Evolutionary conservation across 2,329 filamentous ascomycete species (phyloP).

Genomic region (Nothophaeocryptopus gaeumannii): DNA sequence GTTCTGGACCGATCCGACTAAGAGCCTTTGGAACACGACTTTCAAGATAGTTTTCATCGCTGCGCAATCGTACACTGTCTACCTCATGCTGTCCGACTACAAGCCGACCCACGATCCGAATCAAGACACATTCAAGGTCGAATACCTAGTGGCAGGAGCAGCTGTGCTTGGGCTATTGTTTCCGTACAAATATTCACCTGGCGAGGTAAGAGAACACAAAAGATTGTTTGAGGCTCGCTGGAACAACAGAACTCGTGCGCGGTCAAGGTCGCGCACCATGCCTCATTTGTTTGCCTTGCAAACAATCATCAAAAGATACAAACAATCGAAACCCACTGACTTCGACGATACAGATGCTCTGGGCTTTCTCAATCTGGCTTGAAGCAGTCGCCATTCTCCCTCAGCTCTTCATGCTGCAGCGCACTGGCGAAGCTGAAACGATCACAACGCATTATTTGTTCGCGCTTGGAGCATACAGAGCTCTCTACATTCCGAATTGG

Average conservation of each 20-base stretch:
- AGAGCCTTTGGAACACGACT: conserved; percentile 75
- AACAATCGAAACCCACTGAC: background rate
- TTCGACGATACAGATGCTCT: conserved; percentile 64
- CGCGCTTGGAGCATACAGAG: conserved; percentile 84
- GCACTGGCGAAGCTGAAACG: conserved; percentile 97
- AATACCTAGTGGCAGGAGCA: conserved; percentile 84
- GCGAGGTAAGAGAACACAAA: conserved; percentile 51
- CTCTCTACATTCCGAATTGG: conserved; percentile 98
- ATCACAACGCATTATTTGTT: conserved; percentile 98
- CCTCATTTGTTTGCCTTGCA: too few relatives aligned
- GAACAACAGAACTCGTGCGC: too few relatives aligned
- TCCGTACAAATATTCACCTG: conserved; percentile 76
- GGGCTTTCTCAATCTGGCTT: conserved; percentile 98
- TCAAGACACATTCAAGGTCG: conserved; percentile 93
- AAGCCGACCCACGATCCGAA: conserved; percentile 97
- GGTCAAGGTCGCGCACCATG: too few relatives aligned
- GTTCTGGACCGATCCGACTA: conserved; percentile 69
- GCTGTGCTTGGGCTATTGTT: conserved; percentile 76
- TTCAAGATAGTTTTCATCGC: conserved; percentile 96
- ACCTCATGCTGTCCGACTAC: conserved; percentile 96
- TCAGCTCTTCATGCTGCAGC: conserved; percentile 96
- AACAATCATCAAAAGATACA: background rate
- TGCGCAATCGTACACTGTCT: conserved; percentile 89
- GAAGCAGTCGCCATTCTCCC: conserved; percentile 95
- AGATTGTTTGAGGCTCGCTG: background rate